Percentiles rank a stretch among this genome's conserved stretches.
Conservation (phyloP, 208 protist genomes). For the Trypanosoma rangeli region DNA sequence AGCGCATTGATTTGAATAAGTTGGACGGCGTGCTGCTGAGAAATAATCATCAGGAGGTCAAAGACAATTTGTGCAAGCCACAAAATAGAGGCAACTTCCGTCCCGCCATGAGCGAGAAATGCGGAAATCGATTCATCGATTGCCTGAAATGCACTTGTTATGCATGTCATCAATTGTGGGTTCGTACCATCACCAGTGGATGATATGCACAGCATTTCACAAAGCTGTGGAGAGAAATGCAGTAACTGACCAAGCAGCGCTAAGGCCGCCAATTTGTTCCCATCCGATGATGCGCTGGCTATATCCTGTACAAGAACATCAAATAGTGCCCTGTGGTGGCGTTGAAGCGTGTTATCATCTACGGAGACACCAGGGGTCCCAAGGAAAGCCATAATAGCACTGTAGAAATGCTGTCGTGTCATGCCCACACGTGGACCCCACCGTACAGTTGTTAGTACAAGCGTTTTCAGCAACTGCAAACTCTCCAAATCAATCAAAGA, state of each 20-base stretch:
- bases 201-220: constrained; percentile 63
- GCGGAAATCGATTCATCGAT: constrained; percentile 50
- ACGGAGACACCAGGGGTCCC: constrained; percentile 54
- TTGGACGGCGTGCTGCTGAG: constrained; percentile 52
- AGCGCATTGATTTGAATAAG: constrained; percentile 60
- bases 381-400: constrained; percentile 48
- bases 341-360: constrained; percentile 69
- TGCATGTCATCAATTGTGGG: constrained; percentile 43
- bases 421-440: constrained; percentile 49
- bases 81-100: constrained; percentile 28
- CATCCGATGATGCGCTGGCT: constrained; percentile 8
- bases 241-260: constrained; percentile 61
- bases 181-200: constrained; percentile 33
- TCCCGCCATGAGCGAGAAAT: constrained; percentile 43
- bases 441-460: constrained; percentile 55
- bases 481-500: constrained; percentile 6
- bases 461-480: constrained; percentile 43
- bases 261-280: constrained; percentile 38
- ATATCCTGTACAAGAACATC: constrained; percentile 62
- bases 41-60: constrained; percentile 61
- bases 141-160: constrained; percentile 41
- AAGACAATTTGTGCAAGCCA: constrained; percentile 57
- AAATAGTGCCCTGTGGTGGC: constrained; percentile 59
- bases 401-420: constrained; percentile 60
- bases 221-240: constrained; percentile 58